These are phyloP conservation scores for Naganishia kalamii DNA, from an alignment of 768 basidiomycete genomes.

Conservation along the genomic window DNA sequence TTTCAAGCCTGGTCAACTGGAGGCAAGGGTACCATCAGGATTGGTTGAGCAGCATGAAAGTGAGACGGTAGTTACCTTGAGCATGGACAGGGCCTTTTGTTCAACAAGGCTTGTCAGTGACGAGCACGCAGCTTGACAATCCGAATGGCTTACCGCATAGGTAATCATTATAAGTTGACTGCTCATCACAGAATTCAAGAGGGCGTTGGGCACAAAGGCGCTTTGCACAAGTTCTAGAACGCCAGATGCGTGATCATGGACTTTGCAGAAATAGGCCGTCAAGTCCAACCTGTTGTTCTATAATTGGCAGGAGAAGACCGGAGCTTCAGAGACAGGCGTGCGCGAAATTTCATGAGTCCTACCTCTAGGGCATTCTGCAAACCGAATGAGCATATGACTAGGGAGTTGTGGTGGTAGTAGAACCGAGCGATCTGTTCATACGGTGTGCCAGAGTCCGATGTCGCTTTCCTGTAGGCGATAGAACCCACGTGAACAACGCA, in stretches of 20 bases:
- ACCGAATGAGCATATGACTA: constrained; percentile 92
- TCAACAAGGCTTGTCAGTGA: neutral
- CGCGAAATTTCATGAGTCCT: constrained; percentile 19
- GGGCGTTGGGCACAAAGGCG: constrained; percentile 68
- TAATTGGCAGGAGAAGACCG: neutral
- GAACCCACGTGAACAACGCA: neutral
- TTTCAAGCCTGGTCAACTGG: constrained; percentile 7
- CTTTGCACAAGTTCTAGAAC: constrained; percentile 57
- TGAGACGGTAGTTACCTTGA: constrained; percentile 59
- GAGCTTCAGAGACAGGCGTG: too few relatives aligned
- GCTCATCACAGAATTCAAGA: constrained; percentile 76
- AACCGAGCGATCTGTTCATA: constrained; percentile 55
- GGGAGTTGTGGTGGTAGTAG: constrained; percentile 70
- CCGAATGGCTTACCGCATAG: constrained; percentile 61
- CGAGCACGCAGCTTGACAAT: neutral
- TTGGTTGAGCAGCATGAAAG: neutral
- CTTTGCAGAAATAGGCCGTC: neutral
- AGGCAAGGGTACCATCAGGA: neutral
- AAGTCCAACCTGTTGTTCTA: neutral
- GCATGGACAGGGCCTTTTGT: constrained; percentile 58
- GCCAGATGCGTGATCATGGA: constrained; percentile 49
- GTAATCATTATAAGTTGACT: constrained; percentile 83
- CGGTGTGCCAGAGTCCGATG: constrained; percentile 7
- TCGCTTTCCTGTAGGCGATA: constrained; percentile 1
- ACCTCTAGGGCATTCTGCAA: constrained; percentile 87